These are phyloP conservation scores for Nakataea oryzae DNA, from an alignment of 2,329 filamentous ascomycete species.

Conservation along the genomic window DNA sequence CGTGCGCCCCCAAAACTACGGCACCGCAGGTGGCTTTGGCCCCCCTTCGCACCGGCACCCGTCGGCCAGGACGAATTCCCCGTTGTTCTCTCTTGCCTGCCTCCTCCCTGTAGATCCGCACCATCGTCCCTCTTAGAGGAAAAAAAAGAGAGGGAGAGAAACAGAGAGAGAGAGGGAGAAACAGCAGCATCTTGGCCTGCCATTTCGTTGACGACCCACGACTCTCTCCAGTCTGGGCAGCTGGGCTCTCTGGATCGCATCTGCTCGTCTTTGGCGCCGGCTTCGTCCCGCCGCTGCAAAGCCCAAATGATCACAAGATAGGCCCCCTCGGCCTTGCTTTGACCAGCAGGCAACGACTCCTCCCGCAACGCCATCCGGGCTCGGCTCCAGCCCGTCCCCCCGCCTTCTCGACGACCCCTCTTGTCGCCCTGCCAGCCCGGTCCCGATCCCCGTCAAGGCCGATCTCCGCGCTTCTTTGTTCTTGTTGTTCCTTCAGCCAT, in stretches of 20 bases:
- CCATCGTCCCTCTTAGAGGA: no score
- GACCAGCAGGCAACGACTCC: slow-evolving; percentile 31
- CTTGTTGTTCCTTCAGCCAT: not conserved
- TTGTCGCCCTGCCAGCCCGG: not conserved
- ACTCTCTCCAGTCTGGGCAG: not conserved
- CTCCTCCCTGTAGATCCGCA: not conserved
- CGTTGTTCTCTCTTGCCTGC: not conserved
- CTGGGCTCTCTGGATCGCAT: not conserved
- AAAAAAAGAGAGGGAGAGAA: no score
- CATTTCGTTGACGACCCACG: not conserved
- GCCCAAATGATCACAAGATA: slow-evolving; percentile 27
- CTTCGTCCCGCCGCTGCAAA: slow-evolving; percentile 5
- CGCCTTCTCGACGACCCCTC: slow-evolving; percentile 8
- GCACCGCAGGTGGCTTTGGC: not conserved
- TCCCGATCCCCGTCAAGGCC: not conserved
- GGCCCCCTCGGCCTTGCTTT: slow-evolving; percentile 27
- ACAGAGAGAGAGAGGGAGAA: no score
- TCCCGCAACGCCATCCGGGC: slow-evolving; percentile 9
- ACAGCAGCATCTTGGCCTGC: not conserved
- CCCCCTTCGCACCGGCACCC: not conserved
- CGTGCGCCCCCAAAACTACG: not conserved
- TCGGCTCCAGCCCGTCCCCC: slow-evolving; percentile 1
- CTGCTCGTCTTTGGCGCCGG: slow-evolving; percentile 4
- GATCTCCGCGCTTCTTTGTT: not conserved
- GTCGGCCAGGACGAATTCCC: not conserved